Conservation (phyloP, 208 protist species). For the Leishmania lainsoni region DNA sequence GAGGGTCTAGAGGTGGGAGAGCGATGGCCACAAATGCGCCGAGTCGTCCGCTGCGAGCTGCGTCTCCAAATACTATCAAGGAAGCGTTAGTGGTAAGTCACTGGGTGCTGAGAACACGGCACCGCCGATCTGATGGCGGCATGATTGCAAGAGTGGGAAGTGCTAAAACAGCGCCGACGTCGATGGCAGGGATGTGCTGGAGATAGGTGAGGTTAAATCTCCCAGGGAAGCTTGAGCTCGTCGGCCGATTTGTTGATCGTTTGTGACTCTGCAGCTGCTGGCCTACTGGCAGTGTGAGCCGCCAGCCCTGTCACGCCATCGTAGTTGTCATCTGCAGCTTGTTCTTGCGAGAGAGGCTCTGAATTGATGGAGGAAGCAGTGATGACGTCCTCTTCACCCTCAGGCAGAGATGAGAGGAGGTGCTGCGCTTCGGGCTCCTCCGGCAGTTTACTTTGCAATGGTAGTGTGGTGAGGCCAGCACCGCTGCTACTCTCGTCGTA, state of each 20-base stretch:
- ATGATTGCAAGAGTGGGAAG: not conserved
- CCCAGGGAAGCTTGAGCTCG: slow-evolving; percentile 14
- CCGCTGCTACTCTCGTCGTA: not conserved
- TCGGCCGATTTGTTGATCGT: not conserved
- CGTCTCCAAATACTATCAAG: not conserved
- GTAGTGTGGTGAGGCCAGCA: not conserved
- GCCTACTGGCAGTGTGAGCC: not conserved
- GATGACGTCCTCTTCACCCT: not conserved
- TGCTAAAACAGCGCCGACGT: not conserved
- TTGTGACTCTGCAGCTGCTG: not conserved
- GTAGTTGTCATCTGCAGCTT: not conserved
- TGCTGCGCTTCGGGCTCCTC: not conserved
- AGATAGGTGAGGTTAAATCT: not conserved
- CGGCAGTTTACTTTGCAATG: not conserved
- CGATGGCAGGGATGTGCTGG: not conserved
- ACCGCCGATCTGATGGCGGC: not conserved
- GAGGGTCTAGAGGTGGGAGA: not conserved
- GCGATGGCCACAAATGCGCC: not conserved
- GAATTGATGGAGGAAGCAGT: slow-evolving; percentile 1
- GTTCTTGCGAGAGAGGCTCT: not conserved
- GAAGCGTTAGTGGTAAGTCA: not conserved
- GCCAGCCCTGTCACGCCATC: not conserved
- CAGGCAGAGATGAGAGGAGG: not conserved
- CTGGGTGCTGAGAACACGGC: not conserved
- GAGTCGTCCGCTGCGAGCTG: not conserved